These are phyloP conservation scores for Scheffersomyces cryptocercus DNA, from an alignment of 1,139 yeast genomes.

Conservation along the genomic window DNA sequence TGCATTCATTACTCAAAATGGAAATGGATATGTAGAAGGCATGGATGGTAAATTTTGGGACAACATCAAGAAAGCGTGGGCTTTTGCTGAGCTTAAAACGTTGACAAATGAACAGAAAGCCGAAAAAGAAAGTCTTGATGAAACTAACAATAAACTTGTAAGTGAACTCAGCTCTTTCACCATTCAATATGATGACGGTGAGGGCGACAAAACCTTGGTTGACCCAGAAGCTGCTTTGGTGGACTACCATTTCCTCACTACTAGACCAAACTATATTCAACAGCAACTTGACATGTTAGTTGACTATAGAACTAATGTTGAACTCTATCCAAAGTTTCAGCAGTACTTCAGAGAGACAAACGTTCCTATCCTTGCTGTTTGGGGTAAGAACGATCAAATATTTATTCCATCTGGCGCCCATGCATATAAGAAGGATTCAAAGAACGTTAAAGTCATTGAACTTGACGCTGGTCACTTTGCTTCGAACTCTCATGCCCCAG, in stretches of 20 bases:
- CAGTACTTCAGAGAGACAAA: conserved; percentile 29
- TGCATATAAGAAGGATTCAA: conserved; percentile 33
- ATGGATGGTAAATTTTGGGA: conserved; percentile 37
- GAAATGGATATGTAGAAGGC: conserved; percentile 46
- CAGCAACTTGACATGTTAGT: conserved; percentile 33
- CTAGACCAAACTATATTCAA: conserved; percentile 22
- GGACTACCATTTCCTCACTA: conserved; percentile 25
- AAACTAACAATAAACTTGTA: conserved; percentile 16
- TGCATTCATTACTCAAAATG: conserved; percentile 40
- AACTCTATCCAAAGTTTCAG: conserved; percentile 39
- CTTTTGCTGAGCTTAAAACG: conserved; percentile 10
- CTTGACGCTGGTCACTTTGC: conserved; percentile 44
- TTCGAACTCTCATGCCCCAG: conserved; percentile 27
- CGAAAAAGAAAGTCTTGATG: conserved; percentile 8
- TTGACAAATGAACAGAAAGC: background rate
- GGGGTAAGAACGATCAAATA: conserved; percentile 45
- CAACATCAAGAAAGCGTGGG: conserved; percentile 33
- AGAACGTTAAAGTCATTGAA: conserved; percentile 22
- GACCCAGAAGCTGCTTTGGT: conserved; percentile 32
- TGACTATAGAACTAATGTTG: conserved; percentile 36
- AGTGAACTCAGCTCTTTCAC: conserved; percentile 17
- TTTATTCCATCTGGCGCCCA: conserved; percentile 36
- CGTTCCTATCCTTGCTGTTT: conserved; percentile 38
- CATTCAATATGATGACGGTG: conserved; percentile 33
- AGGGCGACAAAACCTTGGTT: conserved; percentile 17